Conservation (phyloP, 2,329 filamentous ascomycete species). For the Talaromyces sp. region DNA sequence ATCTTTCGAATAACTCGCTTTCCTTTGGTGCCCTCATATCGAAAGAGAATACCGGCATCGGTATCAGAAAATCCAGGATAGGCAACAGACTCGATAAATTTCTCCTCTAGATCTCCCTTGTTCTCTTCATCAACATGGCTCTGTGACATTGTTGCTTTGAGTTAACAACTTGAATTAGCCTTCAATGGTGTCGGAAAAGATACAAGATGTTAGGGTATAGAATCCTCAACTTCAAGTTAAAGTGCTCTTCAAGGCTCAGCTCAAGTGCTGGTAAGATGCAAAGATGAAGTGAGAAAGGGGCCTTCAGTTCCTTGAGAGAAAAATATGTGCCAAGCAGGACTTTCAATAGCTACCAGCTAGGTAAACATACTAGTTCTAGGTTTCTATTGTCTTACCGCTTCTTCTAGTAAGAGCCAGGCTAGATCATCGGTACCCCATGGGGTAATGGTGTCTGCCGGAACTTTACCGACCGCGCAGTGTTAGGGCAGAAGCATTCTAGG, state of each 20-base stretch:
- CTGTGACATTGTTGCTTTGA: background rate
- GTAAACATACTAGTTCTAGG: no score
- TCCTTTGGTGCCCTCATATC: conserved; percentile 1
- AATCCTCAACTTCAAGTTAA: no score
- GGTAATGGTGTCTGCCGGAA: background rate
- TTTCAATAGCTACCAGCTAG: background rate
- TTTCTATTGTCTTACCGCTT: no score
- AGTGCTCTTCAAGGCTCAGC: no score
- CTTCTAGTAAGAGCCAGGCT: background rate
- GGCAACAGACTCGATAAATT: background rate
- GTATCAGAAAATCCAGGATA: background rate
- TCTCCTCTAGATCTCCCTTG: background rate
- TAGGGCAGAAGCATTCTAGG: no score
- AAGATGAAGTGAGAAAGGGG: no score
- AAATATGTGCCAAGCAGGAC: background rate
- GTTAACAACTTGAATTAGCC: background rate
- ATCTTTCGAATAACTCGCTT: background rate
- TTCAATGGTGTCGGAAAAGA: background rate
- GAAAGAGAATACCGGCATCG: background rate
- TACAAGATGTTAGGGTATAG: no score
- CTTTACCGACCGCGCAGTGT: no score
- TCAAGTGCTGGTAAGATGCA: no score
- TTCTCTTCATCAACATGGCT: background rate
- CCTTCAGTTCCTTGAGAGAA: background rate
- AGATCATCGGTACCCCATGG: background rate